Evolutionary conservation across 768 basidiomycete species (phyloP), one percentile per base, ranked within the genome.

Genomic region (Auricularia sp.): DNA sequence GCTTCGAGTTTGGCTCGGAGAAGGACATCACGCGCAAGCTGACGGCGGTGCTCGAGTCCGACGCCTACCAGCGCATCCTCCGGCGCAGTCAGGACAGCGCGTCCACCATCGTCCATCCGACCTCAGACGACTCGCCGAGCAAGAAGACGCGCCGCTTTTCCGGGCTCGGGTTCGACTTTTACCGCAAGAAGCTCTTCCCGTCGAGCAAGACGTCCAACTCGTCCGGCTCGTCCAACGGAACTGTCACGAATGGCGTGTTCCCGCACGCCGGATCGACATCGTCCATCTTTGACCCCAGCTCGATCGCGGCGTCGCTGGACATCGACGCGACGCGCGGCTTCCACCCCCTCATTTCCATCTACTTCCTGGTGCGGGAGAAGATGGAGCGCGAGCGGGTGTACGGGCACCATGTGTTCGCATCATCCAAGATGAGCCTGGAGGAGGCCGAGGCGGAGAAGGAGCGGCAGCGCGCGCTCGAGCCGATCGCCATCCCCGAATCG

Each of bases 301-400:
- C 36, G 34, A 35, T 66, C 36, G 56, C 56, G 6, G 34, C 23
- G 11, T 59, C 56, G 12, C 56, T 59, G 10, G 56, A 59, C 23
- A 59, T 67, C 34, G 96, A 99, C 71, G 95, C 96, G 3, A 96
- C 93, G 14, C 79, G 84, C 63, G 97, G 94, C 1, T 99, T 93
- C 78, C 93, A 98, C 73, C 95, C 93, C 0, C 81, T 99, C 34
- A 83, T 98, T 58, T 93, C 94, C 36, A 98, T 99, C 77, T 99
- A 99, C 74, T 98, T 87, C 78, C 85, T 99, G 21, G 91, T 95
- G 3, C 81, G 92, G 62, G 97, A 99, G 79, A 98, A 98, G 81
- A 80, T 94, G 71, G 94, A 98, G 72, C 80, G 97, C 63, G 97
- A 99, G 69, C 82, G 84, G 62, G 90, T 99, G 6, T 98, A 95